These are phyloP conservation scores for Ochetophila trinervis DNA, from an alignment of 306 rosid species.

Conservation along the genomic window DNA sequence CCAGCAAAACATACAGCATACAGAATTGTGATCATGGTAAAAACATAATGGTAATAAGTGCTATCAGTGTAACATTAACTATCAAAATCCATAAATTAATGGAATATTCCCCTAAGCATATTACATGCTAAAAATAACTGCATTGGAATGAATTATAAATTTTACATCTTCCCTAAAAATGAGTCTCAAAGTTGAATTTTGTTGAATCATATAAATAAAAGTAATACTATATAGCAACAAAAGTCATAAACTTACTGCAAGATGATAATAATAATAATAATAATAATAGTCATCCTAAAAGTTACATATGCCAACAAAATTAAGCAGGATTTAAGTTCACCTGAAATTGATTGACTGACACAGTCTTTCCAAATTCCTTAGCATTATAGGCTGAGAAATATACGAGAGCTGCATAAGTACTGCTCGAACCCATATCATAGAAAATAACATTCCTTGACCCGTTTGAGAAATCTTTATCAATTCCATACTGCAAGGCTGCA, in stretches of 20 bases:
- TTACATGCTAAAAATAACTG: no score
- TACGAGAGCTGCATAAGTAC: slow-evolving; percentile 86
- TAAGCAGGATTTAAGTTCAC: slow-evolving; percentile 26
- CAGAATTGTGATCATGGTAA: no score
- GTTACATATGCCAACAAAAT: not conserved
- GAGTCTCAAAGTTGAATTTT: no score
- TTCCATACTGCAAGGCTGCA: slow-evolving; percentile 96
- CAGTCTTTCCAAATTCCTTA: slow-evolving; percentile 79
- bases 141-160: no score
- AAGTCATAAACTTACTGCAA: not conserved
- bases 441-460: slow-evolving; percentile 78
- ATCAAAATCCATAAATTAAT: no score
- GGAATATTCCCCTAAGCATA: no score
- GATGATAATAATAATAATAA: no score
- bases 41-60: no score
- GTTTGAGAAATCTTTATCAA: slow-evolving; percentile 88
- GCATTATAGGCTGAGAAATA: slow-evolving; percentile 70
- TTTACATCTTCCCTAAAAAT: no score
- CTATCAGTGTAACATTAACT: no score
- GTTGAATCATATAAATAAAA: not conserved
- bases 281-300: no score
- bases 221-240: not conserved
- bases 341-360: slow-evolving; percentile 89
- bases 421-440: slow-evolving; percentile 95
- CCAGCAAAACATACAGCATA: no score